These are phyloP conservation scores for Medicago lupulina DNA, from an alignment of 306 rosid genomes.

Conservation along the genomic window DNA sequence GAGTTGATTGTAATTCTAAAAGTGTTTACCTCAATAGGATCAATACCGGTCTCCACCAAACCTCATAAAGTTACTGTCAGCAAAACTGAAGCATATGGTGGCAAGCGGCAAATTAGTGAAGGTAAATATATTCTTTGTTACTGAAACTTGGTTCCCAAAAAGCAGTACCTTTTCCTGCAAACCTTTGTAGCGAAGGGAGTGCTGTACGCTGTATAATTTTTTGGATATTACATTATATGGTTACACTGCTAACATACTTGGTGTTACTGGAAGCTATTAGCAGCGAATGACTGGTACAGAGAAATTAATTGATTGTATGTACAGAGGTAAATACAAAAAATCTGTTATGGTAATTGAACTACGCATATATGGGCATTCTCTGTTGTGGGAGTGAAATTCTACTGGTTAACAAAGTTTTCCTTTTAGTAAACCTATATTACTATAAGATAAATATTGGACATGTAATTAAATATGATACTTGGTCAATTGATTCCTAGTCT, in stretches of 20 bases:
- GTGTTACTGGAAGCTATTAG: slow-evolving; percentile 9
- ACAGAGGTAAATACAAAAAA: not conserved
- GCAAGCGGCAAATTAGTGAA: slow-evolving; percentile 75
- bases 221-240: slow-evolving; percentile 28
- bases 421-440: not conserved
- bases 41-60: slow-evolving; percentile 76
- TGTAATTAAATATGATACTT: not conserved
- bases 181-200: slow-evolving; percentile 20
- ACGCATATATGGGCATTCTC: slow-evolving; percentile 8
- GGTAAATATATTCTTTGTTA: slow-evolving; percentile 55
- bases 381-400: slow-evolving; percentile 1
- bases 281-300: not conserved
- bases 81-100: slow-evolving; percentile 84
- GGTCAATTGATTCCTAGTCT: slow-evolving; percentile 27
- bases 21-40: slow-evolving; percentile 57
- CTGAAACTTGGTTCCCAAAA: slow-evolving; percentile 33
- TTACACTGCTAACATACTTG: not conserved
- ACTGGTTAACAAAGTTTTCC: slow-evolving; percentile 1
- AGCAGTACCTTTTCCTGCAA: slow-evolving; percentile 2
- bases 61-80: slow-evolving; percentile 73
- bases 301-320: slow-evolving; percentile 15
- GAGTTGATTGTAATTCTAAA: slow-evolving; percentile 36
- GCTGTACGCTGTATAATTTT: slow-evolving; percentile 9
- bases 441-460: no score
- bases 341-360: slow-evolving; percentile 5